Evolutionary conservation across 768 basidiomycete species (phyloP).

Genomic region (Tricholoma bakamatsutake): DNA sequence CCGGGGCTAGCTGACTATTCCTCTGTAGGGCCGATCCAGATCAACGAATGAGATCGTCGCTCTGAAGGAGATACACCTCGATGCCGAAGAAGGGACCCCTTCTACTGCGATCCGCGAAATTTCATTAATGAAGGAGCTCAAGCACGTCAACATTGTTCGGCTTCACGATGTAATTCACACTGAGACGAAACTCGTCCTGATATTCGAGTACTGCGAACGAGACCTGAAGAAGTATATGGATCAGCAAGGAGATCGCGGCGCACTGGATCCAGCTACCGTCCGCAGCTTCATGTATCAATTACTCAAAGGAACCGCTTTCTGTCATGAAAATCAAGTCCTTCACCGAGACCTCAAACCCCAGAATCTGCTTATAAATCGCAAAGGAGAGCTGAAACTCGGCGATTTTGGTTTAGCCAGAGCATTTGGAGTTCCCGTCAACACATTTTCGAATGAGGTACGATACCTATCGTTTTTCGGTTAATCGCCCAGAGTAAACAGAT

Average conservation of each 20-base stretch:
- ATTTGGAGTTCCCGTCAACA: conserved; percentile 98
- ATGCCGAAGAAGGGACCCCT: conserved; percentile 98
- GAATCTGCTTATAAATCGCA: conserved; percentile 94
- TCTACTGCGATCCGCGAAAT: conserved; percentile 99
- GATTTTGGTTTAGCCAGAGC: conserved; percentile 98
- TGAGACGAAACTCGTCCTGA: conserved; percentile 94
- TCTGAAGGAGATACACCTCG: conserved; percentile 97
- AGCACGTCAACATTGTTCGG: conserved; percentile 97
- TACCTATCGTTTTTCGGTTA: neutral
- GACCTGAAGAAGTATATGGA: conserved; percentile 99
- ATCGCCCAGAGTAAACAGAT: conserved; percentile 4
- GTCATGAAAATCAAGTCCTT: conserved; percentile 96
- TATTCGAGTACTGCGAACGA: conserved; percentile 98
- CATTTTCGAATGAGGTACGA: conserved; percentile 90
- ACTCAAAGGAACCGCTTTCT: conserved; percentile 94
- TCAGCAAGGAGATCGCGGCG: conserved; percentile 92
- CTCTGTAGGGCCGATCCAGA: conserved; percentile 76
- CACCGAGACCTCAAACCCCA: conserved; percentile 98
- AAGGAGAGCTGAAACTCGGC: conserved; percentile 94
- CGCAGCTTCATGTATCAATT: conserved; percentile 98
- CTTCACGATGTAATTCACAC: conserved; percentile 99
- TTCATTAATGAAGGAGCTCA: conserved; percentile 98
- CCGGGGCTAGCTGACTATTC: neutral
- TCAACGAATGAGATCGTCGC: conserved; percentile 99
- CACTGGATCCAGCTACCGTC: conserved; percentile 84